Base-by-base conservation (phyloP, 306 rosid genomes). In the Cucurbita pepo region DNA sequence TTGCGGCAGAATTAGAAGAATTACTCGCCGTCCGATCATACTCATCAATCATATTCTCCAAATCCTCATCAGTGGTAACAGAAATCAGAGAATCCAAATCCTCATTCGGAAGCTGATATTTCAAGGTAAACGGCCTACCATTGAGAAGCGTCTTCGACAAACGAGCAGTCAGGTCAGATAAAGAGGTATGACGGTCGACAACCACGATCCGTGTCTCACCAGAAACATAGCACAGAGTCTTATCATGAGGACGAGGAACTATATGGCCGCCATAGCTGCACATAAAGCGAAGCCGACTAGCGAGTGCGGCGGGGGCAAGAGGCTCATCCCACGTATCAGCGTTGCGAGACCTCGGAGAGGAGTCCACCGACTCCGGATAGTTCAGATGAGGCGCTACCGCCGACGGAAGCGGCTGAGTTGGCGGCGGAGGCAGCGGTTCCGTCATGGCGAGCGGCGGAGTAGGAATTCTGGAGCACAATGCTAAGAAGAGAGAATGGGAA, bases 241-340 rank as follows among this genome's bases (percentile, higher is more conserved):
- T 94, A 67, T 91, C 97, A 78, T 89, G 97, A 0, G 99, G 99
- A 7, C 99, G 92, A 1, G 99, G 99, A 16, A 91, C 90, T 81
- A 95, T 95, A 81, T 94, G 97, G 1, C 98, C 98, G 51, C 92
- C 97, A 56, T 87, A 94, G 81, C 98, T 94, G 79, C 99, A 95
- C 99, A 95, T 95, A 3, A 95, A 85, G 8, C 97, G 97, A 64
- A 95, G 92, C 56, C 87, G 79, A 4, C 85, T 43, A 5, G 84
- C 54, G 16, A 82, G 77, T 12, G 88, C 72, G 40, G 73, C 75
- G 0, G 86, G 36, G 5, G 92, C 91, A 10, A 78, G 56, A 0
- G 94, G 85, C 16, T 93, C 97, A 58, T 90, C 98, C 96, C 96
- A 93, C 3, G 91, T 79, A 16, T 93, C 96, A 8, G 89, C 84